phyloP scores from a whole-genome alignment of 306 rosid genomes.

The Acacia confusa region DNA sequence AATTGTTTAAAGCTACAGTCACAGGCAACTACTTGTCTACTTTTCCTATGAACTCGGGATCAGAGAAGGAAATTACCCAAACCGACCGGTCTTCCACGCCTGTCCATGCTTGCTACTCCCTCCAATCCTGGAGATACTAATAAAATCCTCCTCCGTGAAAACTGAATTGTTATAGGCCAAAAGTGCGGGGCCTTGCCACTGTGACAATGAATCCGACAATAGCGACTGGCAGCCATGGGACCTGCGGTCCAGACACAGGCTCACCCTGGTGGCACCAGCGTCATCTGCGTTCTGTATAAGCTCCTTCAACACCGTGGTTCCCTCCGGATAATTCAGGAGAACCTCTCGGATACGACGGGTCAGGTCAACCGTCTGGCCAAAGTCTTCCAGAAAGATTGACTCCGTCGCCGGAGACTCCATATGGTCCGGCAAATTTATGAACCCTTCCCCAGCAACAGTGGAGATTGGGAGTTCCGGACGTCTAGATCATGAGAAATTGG shows the following conservation, averaged over 20 bases:
- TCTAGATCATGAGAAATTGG: constrained; percentile 2
- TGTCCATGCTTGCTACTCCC: constrained; percentile 88
- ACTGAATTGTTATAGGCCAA: constrained; percentile 84
- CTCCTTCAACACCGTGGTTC: constrained; percentile 94
- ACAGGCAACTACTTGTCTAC: neutral
- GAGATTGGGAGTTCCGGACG: neutral
- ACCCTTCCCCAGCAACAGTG: constrained; percentile 3
- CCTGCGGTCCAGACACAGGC: constrained; percentile 85
- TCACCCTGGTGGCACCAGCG: constrained; percentile 88
- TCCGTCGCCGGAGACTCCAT: constrained; percentile 57
- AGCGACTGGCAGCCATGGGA: constrained; percentile 57
- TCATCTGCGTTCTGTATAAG: constrained; percentile 96
- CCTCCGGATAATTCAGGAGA: constrained; percentile 92
- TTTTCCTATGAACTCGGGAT: neutral
- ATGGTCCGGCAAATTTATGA: neutral
- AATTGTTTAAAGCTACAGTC: neutral
- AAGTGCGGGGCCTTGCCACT: constrained; percentile 93
- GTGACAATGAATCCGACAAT: constrained; percentile 62
- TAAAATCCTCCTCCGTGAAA: constrained; percentile 88
- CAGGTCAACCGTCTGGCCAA: constrained; percentile 95
- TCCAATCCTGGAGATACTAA: constrained; percentile 89
- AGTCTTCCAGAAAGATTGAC: constrained; percentile 82
- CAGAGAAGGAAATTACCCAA: constrained; percentile 54
- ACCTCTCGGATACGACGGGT: constrained; percentile 97
- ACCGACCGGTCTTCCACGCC: constrained; percentile 91